Base-by-base conservation (phyloP, 1,139 yeast genomes). In the Scheffersomyces titani region DNA sequence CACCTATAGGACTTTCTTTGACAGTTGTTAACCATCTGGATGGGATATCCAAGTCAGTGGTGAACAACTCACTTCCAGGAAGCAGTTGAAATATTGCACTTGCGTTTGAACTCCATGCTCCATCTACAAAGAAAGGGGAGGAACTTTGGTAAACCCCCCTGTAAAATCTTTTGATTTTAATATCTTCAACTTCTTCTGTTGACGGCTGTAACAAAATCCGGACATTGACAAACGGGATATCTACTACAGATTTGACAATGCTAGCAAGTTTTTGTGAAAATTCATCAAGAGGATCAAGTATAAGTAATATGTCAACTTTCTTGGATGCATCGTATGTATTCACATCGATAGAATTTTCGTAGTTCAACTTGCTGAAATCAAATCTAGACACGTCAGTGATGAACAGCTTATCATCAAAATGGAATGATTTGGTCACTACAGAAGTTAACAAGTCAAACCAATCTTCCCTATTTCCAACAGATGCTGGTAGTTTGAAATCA, bases 261-360 rank as follows among this genome's bases (percentile, higher is more conserved):
- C 87, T 73, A 0, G 89, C 64, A 21, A 86, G 65, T 54, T 83
- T 84, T 65, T 91, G 98, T 0, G 97, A 83, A 22, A 75, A 66
- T 61, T 89, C 92, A 57, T 84, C 82, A 5, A 87, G 69, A 1
- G 98, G 98, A 69, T 94, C 93, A 49, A 90, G 64, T 2, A 90
- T 74, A 1, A 89, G 75, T 6, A 84, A 71, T 2, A 93, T 66
- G 58, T 87, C 88, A 19, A 86, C 69, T 19, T 74, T 70, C 16
- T 70, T 66, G 1, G 65, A 58, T 0, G 54, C 53, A 21, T 65
- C 63, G 7, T 59, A 57, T 22, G 67, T 64, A n/a, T 70, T 63
- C n/a, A 76, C 61, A 13, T 73, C 74, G 48, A 78, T 61, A 9
- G 77, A 64, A 60, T 76, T 67, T 3, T 69, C 67, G 53, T 67